Percentiles rank a stretch among this genome's conserved stretches.
These are phyloP conservation scores for Cyberlindnera americana DNA, from an alignment of 805 yeast genomes.

Conservation along the genomic window DNA sequence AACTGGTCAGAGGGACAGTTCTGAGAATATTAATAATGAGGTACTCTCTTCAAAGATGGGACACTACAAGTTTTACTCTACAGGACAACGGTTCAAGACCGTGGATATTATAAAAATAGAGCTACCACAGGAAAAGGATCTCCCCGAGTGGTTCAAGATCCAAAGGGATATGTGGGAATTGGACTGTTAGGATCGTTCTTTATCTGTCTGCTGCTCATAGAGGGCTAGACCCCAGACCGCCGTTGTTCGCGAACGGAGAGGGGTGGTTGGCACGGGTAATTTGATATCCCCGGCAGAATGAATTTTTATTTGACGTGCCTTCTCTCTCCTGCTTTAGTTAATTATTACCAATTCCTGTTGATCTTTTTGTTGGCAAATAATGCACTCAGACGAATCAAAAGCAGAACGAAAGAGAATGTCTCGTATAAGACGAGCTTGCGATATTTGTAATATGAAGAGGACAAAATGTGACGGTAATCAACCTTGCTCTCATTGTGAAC, in stretches of 20 bases:
- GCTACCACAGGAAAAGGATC: conserved; percentile 53
- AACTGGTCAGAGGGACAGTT: conserved; percentile 18
- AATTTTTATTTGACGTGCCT: too few species aligned
- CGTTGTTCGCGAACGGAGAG: too few species aligned
- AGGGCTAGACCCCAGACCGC: too few species aligned
- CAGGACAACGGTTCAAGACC: conserved; percentile 17
- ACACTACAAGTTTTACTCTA: conserved; percentile 19
- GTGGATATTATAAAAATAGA: conserved; percentile 24
- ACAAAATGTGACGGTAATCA: conserved; percentile 45
- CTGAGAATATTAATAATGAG: neutral
- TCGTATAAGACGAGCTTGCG: conserved; percentile 41
- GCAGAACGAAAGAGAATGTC: conserved; percentile 13
- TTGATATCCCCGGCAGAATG: too few species aligned
- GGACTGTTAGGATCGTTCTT: neutral
- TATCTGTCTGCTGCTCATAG: too few species aligned
- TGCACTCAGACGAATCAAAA: neutral
- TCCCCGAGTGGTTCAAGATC: conserved; percentile 74
- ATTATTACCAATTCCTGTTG: too few species aligned
- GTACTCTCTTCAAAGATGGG: neutral
- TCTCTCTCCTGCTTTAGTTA: too few species aligned
- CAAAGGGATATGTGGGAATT: conserved; percentile 67
- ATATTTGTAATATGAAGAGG: conserved; percentile 42
- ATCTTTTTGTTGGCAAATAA: too few species aligned
- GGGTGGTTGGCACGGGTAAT: too few species aligned
- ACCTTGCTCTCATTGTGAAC: conserved; percentile 43